Evolutionary conservation across 1,139 yeast species (phyloP).

Genomic region (Yamadazyma dendronema): DNA sequence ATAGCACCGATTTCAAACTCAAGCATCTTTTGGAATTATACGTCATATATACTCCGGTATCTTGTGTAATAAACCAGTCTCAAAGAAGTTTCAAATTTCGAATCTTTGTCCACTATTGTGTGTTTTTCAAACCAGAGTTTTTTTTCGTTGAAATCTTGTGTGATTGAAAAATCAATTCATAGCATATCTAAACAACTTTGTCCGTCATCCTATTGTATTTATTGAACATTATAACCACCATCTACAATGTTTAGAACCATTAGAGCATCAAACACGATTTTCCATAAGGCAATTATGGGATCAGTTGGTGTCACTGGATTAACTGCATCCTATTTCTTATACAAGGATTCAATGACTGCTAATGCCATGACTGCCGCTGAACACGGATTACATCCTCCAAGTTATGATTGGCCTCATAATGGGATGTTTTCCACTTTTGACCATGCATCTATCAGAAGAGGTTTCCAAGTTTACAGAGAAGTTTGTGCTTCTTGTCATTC

Average conservation of each 20-base stretch:
- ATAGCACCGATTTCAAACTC: slow-evolving; percentile 12
- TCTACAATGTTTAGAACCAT: slow-evolving; percentile 24
- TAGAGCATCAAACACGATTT: slow-evolving; percentile 34
- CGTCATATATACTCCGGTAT: not conserved
- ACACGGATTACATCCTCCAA: slow-evolving; percentile 97
- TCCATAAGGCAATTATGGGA: slow-evolving; percentile 59
- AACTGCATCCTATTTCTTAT: slow-evolving; percentile 71
- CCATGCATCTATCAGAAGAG: slow-evolving; percentile 97
- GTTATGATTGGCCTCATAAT: slow-evolving; percentile 89
- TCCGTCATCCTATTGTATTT: too few species aligned
- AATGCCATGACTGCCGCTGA: slow-evolving; percentile 98
- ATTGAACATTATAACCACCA: not conserved
- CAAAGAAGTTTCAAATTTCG: not conserved
- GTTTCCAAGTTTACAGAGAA: slow-evolving; percentile 97
- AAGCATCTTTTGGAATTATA: slow-evolving; percentile 4
- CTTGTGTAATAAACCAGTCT: not conserved
- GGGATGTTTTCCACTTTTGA: slow-evolving; percentile 92
- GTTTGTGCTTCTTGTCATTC: slow-evolving; percentile 99
- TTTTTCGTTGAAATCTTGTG: too few species aligned
- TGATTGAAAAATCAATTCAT: too few species aligned
- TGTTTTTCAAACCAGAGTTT: too few species aligned
- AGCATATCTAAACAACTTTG: too few species aligned
- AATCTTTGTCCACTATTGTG: too few species aligned
- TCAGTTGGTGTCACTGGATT: slow-evolving; percentile 69
- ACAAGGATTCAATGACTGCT: slow-evolving; percentile 79